Evolutionary conservation across 2,329 filamentous ascomycete species (phyloP), one percentile per base, ranked within the genome.

Genomic region (Pseudogymnoascus sp.): DNA sequence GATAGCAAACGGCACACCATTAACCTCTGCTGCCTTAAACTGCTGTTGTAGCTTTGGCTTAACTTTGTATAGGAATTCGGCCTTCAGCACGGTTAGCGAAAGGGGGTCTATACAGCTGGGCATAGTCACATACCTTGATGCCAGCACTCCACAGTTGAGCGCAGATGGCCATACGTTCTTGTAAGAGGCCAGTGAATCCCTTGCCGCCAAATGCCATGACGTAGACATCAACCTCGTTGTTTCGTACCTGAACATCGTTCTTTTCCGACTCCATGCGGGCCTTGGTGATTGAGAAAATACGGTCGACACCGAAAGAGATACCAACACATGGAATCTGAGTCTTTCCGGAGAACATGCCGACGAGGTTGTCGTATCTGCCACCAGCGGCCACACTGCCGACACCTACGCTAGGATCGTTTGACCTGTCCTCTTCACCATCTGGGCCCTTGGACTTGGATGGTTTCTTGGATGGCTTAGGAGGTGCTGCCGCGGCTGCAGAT

Each of bases 161-260:
- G 62, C 87, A 87, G 37, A 97, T 82, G 25, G 85, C 78, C 85
- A 97, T 92, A 66, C 93, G 88, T 78, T 97, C 89, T 66, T 86
- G 85, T 60, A 96, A 76, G 65, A 95, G 79, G 50, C 90, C 91
- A 14, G 82, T 87, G 74, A 92, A 93, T 18, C 86, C 89, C 75
- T 92, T 93, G 60, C 90, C 89, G 60, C 91, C 92, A 70, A 97
- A 91, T 0, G 91, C 91, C 91, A 97, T 97, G 70, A 97, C 88
- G 75, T 86, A 97, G 50, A 92, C 91, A 71, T 97, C 92, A 2
- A 92, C 87, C 68, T 94, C 89, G 70, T 87, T 91, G 65, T 81
- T 80, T 65, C 89, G 79, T 59, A 85, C 76, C 30, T 75, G 67
- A 18, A 80, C 74, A n/a, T 75, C 74, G 60, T 77, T 81, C 68